phyloP scores from a whole-genome alignment of 2,329 filamentous ascomycete species.

The Sclerotiophoma versabilis region DNA sequence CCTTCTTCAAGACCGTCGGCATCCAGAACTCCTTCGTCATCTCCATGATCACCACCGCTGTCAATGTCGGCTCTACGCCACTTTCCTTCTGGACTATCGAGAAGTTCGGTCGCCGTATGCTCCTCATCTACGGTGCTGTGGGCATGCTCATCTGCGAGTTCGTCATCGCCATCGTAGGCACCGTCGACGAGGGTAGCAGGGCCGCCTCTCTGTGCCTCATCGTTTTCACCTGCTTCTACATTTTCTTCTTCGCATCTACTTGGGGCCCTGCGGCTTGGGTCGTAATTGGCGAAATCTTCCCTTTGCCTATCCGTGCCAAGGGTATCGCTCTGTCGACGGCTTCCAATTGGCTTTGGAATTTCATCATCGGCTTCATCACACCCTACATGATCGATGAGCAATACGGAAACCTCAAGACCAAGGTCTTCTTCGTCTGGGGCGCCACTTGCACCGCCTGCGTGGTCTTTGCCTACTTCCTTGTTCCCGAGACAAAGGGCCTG shows the following conservation, averaged over 20 bases:
- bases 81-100: conserved; percentile 89
- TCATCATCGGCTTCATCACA: conserved; percentile 60
- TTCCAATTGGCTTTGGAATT: conserved; percentile 93
- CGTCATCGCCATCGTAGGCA: conserved; percentile 75
- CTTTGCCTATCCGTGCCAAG: conserved; percentile 84
- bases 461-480: conserved; percentile 75
- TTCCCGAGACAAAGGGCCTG: conserved; percentile 81
- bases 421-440: conserved; percentile 64
- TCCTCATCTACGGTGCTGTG: conserved; percentile 78
- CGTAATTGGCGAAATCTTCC: conserved; percentile 89
- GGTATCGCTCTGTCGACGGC: conserved; percentile 87
- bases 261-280: conserved; percentile 79
- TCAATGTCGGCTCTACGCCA: conserved; percentile 86
- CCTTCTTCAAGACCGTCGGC: conserved; percentile 81
- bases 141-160: conserved; percentile 90
- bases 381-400: conserved; percentile 74
- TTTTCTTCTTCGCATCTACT: conserved; percentile 89
- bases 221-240: conserved; percentile 89
- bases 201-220: conserved; percentile 66
- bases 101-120: conserved; percentile 77
- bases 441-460: conserved; percentile 58
- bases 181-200: conserved; percentile 53
- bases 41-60: conserved; percentile 82
- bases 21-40: conserved; percentile 83
- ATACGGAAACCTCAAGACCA: conserved; percentile 68